A percentile compares a stretch with the other conserved stretches of the same genome.
Evolutionary conservation across 352 stramenopile species (phyloP).

Genomic region (Phytophthora rubi): DNA sequence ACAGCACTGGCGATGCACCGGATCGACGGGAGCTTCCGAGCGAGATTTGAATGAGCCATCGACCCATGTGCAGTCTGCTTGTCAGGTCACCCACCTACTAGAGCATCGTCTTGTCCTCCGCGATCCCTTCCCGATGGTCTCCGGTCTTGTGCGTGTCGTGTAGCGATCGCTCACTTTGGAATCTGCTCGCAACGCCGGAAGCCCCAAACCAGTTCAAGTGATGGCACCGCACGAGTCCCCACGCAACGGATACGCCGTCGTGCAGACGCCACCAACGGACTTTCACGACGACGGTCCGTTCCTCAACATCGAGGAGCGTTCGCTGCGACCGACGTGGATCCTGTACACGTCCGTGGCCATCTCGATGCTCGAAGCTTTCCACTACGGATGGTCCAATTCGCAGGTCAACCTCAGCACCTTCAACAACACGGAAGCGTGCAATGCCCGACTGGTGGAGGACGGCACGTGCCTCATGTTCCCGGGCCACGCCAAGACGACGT

Average conservation of each 20-base stretch:
- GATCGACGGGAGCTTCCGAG: neutral
- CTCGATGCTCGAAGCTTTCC: conserved; percentile 49
- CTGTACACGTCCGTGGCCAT: conserved; percentile 50
- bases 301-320: conserved; percentile 20
- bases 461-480: conserved; percentile 71
- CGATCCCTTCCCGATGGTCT: neutral
- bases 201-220: neutral
- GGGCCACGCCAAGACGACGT: conserved; percentile 52
- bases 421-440: conserved; percentile 50
- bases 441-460: conserved; percentile 38
- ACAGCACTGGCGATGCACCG: conserved; percentile 3
- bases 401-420: conserved; percentile 66
- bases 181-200: conserved; percentile 11
- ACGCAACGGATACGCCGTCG: conserved; percentile 21
- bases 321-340: conserved; percentile 37
- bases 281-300: neutral
- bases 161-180: conserved; percentile 4
- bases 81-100: neutral
- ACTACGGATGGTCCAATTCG: conserved; percentile 65
- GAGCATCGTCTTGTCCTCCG: neutral
- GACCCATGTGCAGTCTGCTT: neutral
- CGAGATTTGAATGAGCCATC: neutral
- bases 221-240: conserved; percentile 11
- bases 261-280: conserved; percentile 11
- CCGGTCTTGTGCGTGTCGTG: neutral